Evolutionary conservation across 805 yeast species (phyloP).

Genomic region (Vanderwaltozyma tropicalis): DNA sequence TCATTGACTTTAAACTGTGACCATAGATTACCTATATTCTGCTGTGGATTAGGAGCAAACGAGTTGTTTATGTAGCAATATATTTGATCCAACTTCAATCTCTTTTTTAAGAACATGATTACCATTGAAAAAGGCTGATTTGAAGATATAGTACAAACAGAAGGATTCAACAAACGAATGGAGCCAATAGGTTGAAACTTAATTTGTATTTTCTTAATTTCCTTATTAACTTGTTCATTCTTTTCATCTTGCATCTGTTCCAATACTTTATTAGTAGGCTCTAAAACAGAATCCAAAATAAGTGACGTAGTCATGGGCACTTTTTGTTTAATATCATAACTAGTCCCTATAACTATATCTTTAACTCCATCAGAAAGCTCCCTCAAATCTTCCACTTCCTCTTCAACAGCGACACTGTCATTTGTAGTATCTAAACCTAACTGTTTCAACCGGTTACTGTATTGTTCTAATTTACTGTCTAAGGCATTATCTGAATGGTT

Average conservation of each 20-base stretch:
- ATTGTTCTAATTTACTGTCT: constrained; percentile 19
- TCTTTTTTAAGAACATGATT: constrained; percentile 13
- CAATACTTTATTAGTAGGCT: constrained; percentile 7
- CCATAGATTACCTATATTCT: constrained; percentile 26
- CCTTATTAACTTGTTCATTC: neutral
- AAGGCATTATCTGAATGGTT: constrained; percentile 2
- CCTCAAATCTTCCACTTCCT: constrained; percentile 2
- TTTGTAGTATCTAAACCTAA: constrained; percentile 19
- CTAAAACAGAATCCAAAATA: constrained; percentile 6
- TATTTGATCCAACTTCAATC: constrained; percentile 16
- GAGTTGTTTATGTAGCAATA: constrained; percentile 29
- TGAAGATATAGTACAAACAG: constrained; percentile 21
- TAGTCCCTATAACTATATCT: neutral
- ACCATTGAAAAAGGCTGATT: constrained; percentile 22
- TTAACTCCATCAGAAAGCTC: constrained; percentile 1
- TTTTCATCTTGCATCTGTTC: constrained; percentile 5
- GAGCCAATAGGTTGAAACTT: constrained; percentile 27
- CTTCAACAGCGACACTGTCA: constrained; percentile 3
- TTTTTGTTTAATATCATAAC: constrained; percentile 4
- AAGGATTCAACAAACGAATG: constrained; percentile 17
- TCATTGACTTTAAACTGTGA: constrained; percentile 23
- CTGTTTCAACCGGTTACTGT: constrained; percentile 17
- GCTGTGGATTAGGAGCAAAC: constrained; percentile 30
- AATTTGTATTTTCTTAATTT: constrained; percentile 13
- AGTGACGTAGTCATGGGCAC: constrained; percentile 11